Conservation (phyloP, 345 rosid species). For the Carallia brachiata region DNA sequence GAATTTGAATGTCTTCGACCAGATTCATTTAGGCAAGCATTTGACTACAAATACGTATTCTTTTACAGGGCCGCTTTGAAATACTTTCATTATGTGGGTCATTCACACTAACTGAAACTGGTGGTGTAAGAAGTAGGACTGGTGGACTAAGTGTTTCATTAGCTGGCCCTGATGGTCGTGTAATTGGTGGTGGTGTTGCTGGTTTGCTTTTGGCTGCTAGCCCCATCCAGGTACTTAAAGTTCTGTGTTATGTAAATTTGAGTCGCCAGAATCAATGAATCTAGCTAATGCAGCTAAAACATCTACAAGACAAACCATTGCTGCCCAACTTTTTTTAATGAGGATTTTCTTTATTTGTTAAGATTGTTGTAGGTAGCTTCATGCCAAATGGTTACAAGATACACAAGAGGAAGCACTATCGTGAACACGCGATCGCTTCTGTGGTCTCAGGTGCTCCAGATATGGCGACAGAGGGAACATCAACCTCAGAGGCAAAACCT, state of each 20-base stretch:
- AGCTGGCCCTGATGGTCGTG: conserved; percentile 54
- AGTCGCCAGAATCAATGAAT: not conserved
- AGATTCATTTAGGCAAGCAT: not conserved
- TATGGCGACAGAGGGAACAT: conserved; percentile 20
- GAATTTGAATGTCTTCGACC: no score
- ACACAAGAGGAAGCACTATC: conserved; percentile 27
- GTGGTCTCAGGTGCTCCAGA: conserved; percentile 16
- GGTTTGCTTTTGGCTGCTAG: conserved; percentile 61
- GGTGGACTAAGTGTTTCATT: conserved; percentile 50
- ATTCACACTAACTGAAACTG: conserved; percentile 36
- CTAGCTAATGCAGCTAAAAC: not conserved
- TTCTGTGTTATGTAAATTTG: not conserved
- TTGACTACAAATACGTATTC: not conserved
- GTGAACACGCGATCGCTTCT: conserved; percentile 9
- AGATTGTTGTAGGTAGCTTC: conserved; percentile 71
- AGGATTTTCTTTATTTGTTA: conserved; percentile 8
- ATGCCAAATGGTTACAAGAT: conserved; percentile 37
- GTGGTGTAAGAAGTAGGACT: conserved; percentile 35
- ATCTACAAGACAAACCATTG: no score
- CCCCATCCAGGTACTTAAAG: conserved; percentile 50
- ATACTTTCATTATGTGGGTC: conserved; percentile 57
- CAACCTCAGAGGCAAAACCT: conserved; percentile 38
- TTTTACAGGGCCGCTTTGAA: conserved; percentile 58
- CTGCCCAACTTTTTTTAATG: no score
- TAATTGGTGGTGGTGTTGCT: conserved; percentile 57